A percentile compares a stretch with the other conserved stretches of the same genome.
These are phyloP conservation scores for Neurospora discreta DNA, from an alignment of 495 filamentous ascomycete genomes.

Conservation along the genomic window DNA sequence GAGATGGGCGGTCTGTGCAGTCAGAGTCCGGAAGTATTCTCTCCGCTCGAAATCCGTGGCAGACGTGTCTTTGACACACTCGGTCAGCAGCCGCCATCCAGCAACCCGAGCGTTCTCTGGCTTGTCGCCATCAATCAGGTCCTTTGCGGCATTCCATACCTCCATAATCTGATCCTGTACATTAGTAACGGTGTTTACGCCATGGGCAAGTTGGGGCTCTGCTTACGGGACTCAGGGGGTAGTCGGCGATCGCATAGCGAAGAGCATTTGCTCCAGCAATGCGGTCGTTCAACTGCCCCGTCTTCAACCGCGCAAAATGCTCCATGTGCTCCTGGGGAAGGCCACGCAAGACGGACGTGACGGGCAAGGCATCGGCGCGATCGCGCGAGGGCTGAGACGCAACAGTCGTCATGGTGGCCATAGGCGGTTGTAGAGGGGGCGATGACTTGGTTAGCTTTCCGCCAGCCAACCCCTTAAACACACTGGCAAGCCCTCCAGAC, in stretches of 20 bases:
- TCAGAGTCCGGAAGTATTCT: conserved; percentile 52
- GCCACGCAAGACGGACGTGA: conserved; percentile 14
- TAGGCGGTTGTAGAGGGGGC: conserved; percentile 23
- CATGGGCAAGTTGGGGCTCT: not conserved
- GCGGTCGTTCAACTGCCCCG: conserved; percentile 37
- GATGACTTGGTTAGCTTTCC: conserved; percentile 33
- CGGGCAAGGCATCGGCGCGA: conserved; percentile 18
- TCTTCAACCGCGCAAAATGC: conserved; percentile 32
- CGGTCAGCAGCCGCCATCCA: conserved; percentile 52
- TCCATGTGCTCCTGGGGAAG: conserved; percentile 32
- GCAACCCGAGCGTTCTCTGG: conserved; percentile 40
- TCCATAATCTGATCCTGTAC: conserved; percentile 24
- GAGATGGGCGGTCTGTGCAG: conserved; percentile 30
- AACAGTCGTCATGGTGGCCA: conserved; percentile 11
- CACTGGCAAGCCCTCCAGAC: conserved; percentile 39
- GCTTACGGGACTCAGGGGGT: conserved; percentile 43
- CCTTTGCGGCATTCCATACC: conserved; percentile 55
- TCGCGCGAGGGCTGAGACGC: conserved; percentile 17
- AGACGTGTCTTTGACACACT: conserved; percentile 49
- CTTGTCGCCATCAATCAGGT: conserved; percentile 48
- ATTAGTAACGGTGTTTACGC: conserved; percentile 1
- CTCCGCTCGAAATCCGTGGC: conserved; percentile 53
- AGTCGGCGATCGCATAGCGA: conserved; percentile 42
- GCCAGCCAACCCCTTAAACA: conserved; percentile 45
- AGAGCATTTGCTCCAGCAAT: conserved; percentile 45